A percentile compares a stretch with the other conserved stretches of the same genome.
These are phyloP conservation scores for Wolfiporia cocos DNA, from an alignment of 1,284 basidiomycete genomes.

Conservation along the genomic window DNA sequence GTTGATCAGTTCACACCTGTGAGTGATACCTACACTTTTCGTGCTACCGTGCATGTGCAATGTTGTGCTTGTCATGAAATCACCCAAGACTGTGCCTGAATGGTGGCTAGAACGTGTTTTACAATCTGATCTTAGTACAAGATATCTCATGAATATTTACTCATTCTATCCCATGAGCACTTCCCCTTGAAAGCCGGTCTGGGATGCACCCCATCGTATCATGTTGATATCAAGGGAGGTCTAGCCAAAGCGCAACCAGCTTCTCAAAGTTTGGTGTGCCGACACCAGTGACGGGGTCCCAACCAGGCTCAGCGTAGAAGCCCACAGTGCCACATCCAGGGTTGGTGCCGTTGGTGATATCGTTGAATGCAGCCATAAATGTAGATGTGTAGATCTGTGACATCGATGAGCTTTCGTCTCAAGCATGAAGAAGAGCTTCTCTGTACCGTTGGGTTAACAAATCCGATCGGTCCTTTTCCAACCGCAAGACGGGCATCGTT, in stretches of 20 bases:
- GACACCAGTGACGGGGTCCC: slow-evolving; percentile 31
- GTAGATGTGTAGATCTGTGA: slow-evolving; percentile 24
- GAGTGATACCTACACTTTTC: no score
- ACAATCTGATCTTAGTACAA: no score
- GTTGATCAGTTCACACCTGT: no score
- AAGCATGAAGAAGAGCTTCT: slow-evolving; percentile 5
- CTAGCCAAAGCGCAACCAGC: slow-evolving; percentile 6
- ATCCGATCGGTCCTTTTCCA: slow-evolving; percentile 42
- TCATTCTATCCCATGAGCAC: no score
- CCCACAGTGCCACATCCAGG: slow-evolving; percentile 18
- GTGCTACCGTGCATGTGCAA: no score
- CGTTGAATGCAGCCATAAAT: slow-evolving; percentile 30
- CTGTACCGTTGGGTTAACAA: slow-evolving; percentile 42
- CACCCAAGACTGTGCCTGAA: no score
- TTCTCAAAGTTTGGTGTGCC: slow-evolving; percentile 22
- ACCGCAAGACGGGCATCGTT: slow-evolving; percentile 50
- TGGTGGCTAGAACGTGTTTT: no score
- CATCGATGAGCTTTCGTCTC: slow-evolving; percentile 9
- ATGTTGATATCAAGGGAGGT: slow-evolving; percentile 5
- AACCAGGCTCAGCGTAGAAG: slow-evolving; percentile 23
- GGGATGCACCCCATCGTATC: no score
- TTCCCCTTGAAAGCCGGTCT: no score
- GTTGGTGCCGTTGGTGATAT: slow-evolving; percentile 30
- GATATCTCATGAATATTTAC: no score
- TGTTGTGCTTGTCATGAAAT: no score